Base-by-base conservation (phyloP, 2,329 filamentous ascomycete genomes). In the Xylaria multiplex region DNA sequence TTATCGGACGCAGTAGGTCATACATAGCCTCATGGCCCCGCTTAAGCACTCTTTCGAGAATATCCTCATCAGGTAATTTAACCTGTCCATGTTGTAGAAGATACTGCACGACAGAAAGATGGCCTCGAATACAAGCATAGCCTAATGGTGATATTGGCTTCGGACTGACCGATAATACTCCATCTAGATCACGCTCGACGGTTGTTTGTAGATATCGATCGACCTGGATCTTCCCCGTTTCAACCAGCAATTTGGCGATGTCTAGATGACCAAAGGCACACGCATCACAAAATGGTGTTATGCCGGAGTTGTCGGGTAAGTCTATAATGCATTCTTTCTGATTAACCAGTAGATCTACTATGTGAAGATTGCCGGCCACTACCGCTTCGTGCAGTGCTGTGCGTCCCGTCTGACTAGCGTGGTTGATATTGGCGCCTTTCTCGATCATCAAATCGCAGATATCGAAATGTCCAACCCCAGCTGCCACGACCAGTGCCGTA, bases 181-280 rank as follows among this genome's bases (percentile, higher is more conserved):
- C 5, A 27, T 27, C 27, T 27, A 1, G 27, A 27, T 2, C 27
- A 27, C 27, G 27, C 27, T 27, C 27, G 27, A 5, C 27, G 27
- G 27, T 27, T 27, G 5, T 19, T 3, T 16, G 22, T 6, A 35
- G 37, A 3, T 9, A 13, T 46, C 14, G 27, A 2, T 37, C 13
- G 27, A 14, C 2, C 5, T 24, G 2, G 22, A 56, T 40, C 11
- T 42, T 45, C n/a, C 46, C 46, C 1, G 49, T 60, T n/a, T 19
- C 37, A 43, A 61, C 13, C 24, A 67, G 16, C 37, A 64, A 7
- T 40, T 67, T 67, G 30, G 64, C 65, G 27, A 67, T 58, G n/a
- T 58, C 61, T 22, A 67, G 57, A 53, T 57, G 50, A 22, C 61
- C 65, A 11, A 56, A 45, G 2, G n/a, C 61, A 60, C 65, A 67